phyloP scores from a whole-genome alignment of 139 green algal genomes.

The Volvox africanus region DNA sequence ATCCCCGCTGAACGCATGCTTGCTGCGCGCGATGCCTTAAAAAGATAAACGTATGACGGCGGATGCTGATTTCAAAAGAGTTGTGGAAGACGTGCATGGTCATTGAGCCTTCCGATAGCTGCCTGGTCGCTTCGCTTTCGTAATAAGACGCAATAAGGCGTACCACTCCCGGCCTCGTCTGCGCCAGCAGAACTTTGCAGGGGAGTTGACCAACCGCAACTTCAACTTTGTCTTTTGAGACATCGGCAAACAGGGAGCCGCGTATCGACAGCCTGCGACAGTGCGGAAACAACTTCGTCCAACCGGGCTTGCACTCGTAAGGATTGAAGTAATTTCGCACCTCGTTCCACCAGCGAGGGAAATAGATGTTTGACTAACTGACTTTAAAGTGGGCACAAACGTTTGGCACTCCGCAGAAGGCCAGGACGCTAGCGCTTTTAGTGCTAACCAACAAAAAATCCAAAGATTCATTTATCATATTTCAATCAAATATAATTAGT shows the following conservation, averaged over 20 bases:
- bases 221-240: background rate
- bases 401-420: no score
- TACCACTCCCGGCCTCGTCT: background rate
- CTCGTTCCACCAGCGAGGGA: slow-evolving; percentile 1
- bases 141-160: background rate
- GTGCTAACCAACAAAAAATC: no score
- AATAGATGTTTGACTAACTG: no score
- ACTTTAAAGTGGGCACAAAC: no score
- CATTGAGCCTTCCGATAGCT: background rate
- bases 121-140: background rate
- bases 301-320: background rate
- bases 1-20: background rate
- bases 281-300: background rate
- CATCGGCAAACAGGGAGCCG: background rate
- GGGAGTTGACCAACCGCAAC: background rate
- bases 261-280: slow-evolving; percentile 4
- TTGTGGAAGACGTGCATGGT: background rate
- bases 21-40: background rate
- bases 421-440: no score
- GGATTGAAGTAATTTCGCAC: background rate
- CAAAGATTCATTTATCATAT: no score
- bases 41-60: background rate
- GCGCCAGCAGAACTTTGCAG: background rate
- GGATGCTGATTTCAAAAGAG: background rate
- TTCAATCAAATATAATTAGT: no score